Conservation (phyloP, 2,329 filamentous ascomycete genomes). For the Neopestalotiopsis rosae region DNA sequence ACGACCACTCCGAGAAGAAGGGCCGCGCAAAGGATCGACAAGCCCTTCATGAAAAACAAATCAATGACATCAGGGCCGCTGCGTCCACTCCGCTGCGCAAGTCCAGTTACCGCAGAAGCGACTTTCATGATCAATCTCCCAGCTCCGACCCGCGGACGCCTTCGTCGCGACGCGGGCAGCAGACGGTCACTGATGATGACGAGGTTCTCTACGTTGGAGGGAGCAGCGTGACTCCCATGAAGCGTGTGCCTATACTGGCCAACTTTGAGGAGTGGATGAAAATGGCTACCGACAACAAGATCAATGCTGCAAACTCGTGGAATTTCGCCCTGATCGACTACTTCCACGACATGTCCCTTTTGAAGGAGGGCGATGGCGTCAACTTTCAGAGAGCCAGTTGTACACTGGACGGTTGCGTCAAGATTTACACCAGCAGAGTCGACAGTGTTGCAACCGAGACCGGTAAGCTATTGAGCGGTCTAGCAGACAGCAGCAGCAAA, state of each 20-base stretch:
- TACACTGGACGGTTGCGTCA: constrained; percentile 96
- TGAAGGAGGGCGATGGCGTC: constrained; percentile 95
- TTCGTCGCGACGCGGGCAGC: constrained; percentile 44
- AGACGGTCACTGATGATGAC: constrained; percentile 48
- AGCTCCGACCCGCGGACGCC: constrained; percentile 63
- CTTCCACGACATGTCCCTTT: constrained; percentile 97
- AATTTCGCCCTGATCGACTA: constrained; percentile 99
- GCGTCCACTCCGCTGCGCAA: constrained; percentile 71
- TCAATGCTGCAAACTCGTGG: constrained; percentile 98
- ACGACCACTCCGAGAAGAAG: constrained; percentile 92
- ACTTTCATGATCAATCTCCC: constrained; percentile 62
- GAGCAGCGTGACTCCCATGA: constrained; percentile 88
- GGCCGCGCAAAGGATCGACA: constrained; percentile 86
- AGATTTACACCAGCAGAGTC: constrained; percentile 98
- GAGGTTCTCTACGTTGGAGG: constrained; percentile 72
- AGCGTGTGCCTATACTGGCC: constrained; percentile 91
- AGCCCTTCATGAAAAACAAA: constrained; percentile 86
- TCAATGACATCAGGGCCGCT: constrained; percentile 88
- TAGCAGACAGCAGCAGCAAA: constrained; percentile 84
- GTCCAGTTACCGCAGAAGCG: constrained; percentile 62
- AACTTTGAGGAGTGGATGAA: constrained; percentile 99
- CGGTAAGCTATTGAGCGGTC: constrained; percentile 88
- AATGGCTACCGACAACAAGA: constrained; percentile 99
- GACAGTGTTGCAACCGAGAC: constrained; percentile 98
- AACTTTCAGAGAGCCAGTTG: constrained; percentile 99